Conservation (phyloP, 768 basidiomycete species). For the Postia placenta region DNA sequence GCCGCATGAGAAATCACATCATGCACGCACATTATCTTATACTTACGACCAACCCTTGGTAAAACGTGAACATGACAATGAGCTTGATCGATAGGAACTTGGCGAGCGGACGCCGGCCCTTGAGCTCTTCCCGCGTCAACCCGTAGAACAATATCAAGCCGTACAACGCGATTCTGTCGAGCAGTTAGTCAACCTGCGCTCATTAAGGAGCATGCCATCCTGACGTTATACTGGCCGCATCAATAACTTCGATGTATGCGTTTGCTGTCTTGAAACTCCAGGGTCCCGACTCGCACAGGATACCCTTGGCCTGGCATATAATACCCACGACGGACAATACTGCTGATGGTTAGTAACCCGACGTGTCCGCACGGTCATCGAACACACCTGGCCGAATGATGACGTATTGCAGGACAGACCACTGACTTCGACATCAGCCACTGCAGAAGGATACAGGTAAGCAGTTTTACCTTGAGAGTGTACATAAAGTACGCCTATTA, state of each 20-base stretch:
- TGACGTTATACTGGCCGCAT: slow-evolving; percentile 80
- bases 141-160: slow-evolving; percentile 82
- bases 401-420: slow-evolving; percentile 87
- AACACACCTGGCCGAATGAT: slow-evolving; percentile 53
- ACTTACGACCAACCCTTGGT: slow-evolving; percentile 72
- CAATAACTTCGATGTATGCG: slow-evolving; percentile 65
- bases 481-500: slow-evolving; percentile 81
- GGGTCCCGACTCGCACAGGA: slow-evolving; percentile 63
- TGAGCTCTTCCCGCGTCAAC: slow-evolving; percentile 75
- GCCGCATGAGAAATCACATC: no score
- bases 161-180: slow-evolving; percentile 69
- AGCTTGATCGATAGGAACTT: slow-evolving; percentile 88
- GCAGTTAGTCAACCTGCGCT: background rate
- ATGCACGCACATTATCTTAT: no score
- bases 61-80: slow-evolving; percentile 86
- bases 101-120: slow-evolving; percentile 65
- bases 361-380: background rate
- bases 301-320: slow-evolving; percentile 59
- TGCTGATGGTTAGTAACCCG: slow-evolving; percentile 11
- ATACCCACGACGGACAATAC: slow-evolving; percentile 72
- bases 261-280: slow-evolving; percentile 57
- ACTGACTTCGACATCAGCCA: slow-evolving; percentile 34
- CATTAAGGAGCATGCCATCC: slow-evolving; percentile 7
- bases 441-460: background rate
- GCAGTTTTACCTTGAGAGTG: slow-evolving; percentile 60